Percentiles rank a stretch among this genome's conserved stretches.
Conservation (phyloP, 1,284 basidiomycete species). For the Schizophyllum commune region DNA sequence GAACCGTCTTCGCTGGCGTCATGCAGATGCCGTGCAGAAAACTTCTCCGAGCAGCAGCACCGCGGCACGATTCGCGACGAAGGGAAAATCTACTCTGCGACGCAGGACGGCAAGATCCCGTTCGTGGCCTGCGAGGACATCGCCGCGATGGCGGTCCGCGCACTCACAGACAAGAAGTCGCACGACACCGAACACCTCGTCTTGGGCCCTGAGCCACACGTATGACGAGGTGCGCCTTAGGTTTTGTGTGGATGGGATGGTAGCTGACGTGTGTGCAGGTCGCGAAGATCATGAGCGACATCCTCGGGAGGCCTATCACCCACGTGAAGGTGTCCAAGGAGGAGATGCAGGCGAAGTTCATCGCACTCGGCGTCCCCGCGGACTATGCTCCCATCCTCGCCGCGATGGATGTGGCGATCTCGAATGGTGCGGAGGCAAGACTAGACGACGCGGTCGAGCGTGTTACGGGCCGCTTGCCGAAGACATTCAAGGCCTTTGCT, state of each 20-base stretch:
- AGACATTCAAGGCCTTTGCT: background rate
- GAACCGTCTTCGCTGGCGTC: too few relatives aligned
- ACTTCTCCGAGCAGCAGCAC: too few relatives aligned
- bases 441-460: background rate
- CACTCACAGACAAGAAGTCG: too few relatives aligned
- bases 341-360: background rate
- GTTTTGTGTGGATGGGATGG: too few relatives aligned
- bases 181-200: background rate
- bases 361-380: conserved; percentile 2
- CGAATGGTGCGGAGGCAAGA: conserved; percentile 6
- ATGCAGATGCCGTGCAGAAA: too few relatives aligned
- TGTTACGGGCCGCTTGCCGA: background rate
- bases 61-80: too few relatives aligned
- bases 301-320: conserved; percentile 4
- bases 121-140: too few relatives aligned
- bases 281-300: conserved; percentile 2
- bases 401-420: background rate
- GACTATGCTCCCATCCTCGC: conserved; percentile 8
- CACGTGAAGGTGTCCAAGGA: conserved; percentile 2
- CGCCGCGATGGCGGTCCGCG: too few relatives aligned
- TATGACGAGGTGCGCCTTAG: conserved; percentile 11
- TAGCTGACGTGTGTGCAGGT: too few relatives aligned
- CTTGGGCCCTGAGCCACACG: conserved; percentile 7
- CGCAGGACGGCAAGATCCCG: too few relatives aligned
- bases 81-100: too few relatives aligned